Evolutionary conservation across 257 asterid genomes (phyloP), one percentile per base, ranked within the genome.

Genomic region (Rhazya stricta): DNA sequence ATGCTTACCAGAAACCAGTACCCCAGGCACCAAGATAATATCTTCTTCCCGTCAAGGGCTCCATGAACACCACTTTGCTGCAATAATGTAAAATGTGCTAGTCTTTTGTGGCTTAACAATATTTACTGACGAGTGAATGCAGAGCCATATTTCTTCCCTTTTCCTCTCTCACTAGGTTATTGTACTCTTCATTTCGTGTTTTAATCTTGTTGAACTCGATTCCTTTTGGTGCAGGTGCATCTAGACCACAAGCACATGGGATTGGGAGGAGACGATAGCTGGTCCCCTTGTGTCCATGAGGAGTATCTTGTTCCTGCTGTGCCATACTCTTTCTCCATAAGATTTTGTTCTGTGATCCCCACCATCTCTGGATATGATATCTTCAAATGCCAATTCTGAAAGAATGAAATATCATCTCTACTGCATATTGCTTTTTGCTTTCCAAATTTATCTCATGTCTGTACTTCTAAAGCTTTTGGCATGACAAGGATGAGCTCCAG

Each of bases 191-290:
- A n/a, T 15, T 54, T 61, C 0, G 21, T 9, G 3, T 30, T 29
- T 27, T n/a, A 30, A 27, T 67, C 27, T 25, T 37, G 62, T 69
- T 41, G 63, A 54, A 75, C 58, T 41, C 25, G 39, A 32, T 50
- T 75, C 32, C 43, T 65, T 76, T 41, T 73, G 74, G 18, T 81
- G 53, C 72, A 94, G 99, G 99, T 94, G 86, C 99, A 94, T 84
- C 96, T 94, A 6, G 99, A 94, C 84, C 97, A 94, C 86, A 87
- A 84, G 81, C 96, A 88, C 86, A 94, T 92, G 97, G 98, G 99
- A 4, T 43, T 94, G 67, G 99, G 98, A 0, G 98, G 99, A 71
- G 99, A 94, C 43, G 99, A 94, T 83, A 94, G 99, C 87, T 94
- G 99, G 99, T 84, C 97, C 9, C 98, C 99, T 37, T 76, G 91